Base-by-base conservation (phyloP, 331 rosid genomes). In the Saraca asoca region DNA sequence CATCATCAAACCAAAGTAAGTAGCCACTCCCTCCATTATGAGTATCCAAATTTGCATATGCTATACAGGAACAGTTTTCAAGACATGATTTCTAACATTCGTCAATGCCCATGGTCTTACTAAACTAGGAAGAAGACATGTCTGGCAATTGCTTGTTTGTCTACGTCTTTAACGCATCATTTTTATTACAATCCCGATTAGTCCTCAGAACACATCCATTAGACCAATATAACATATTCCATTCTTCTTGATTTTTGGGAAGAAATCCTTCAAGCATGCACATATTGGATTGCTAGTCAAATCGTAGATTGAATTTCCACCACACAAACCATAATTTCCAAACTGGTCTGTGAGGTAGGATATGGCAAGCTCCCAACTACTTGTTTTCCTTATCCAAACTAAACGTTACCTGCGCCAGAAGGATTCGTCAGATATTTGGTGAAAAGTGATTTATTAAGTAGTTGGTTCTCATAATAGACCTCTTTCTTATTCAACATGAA, bases 11-110 rank as follows among this genome's bases (percentile, higher is more conserved):
- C 82, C 83, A 83, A 13, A 67, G 66, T 16, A 78, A 3, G 61
- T 81, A 80, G 19, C 85, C 85, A 58, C 77, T 74, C 43, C 77
- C 83, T 31, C 71, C 79, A 9, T 16, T 35, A 5, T 73, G 69
- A 16, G 75, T 63, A 62, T 81, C 75, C 9, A 67, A 24, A 71
- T 71, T 81, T 7, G 87, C 53, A 52, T 45, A 82, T 4, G 77
- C 79, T 55, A 24, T 42, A 56, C 82, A 81, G 3, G 78, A 73
- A 53, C 80, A 69, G 33, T 68, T 75, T 48, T n/a, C 42, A 57
- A 77, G 39, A 49, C 84, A 82, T 7, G 5, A 53, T 0, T 9
- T 24, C 19, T 16, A 37, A 31, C 85, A 79, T 17, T 76, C 82
- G 51, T 43, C 31, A 12, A 83, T 73, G 33, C 9, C 44, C 80